phyloP scores from a whole-genome alignment of 23 red algal genomes.

The Gracilaria domingensis region DNA sequence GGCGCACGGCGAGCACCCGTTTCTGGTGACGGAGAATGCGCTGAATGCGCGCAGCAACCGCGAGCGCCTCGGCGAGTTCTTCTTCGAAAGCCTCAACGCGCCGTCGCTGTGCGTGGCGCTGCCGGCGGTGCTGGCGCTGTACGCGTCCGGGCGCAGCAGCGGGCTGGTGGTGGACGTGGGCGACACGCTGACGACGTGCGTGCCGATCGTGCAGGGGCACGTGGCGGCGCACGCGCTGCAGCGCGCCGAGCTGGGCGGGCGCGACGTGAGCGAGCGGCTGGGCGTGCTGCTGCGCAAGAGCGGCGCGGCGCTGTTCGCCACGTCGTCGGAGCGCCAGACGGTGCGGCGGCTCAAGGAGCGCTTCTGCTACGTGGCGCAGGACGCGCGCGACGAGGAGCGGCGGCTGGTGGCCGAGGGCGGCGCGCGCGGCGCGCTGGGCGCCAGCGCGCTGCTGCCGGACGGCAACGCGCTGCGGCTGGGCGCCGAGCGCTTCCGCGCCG shows the following conservation, averaged over 20 bases:
- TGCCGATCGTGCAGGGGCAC: slow-evolving; percentile 54
- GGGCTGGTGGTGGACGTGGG: slow-evolving; percentile 74
- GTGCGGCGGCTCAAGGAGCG: slow-evolving; percentile 63
- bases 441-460: slow-evolving; percentile 37
- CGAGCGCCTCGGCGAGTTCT: slow-evolving; percentile 58
- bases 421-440: neutral
- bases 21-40: slow-evolving; percentile 71
- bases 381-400: slow-evolving; percentile 49
- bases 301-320: slow-evolving; percentile 37
- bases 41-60: slow-evolving; percentile 57
- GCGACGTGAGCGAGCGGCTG: slow-evolving; percentile 71
- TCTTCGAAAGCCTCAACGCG: slow-evolving; percentile 63
- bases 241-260: slow-evolving; percentile 58
- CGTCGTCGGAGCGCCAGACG: slow-evolving; percentile 50
- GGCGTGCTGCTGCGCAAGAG: slow-evolving; percentile 54
- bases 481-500: slow-evolving; percentile 72
- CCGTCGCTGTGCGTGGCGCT: slow-evolving; percentile 63
- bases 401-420: neutral
- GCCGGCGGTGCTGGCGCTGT: slow-evolving; percentile 67
- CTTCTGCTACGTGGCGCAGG: slow-evolving; percentile 45
- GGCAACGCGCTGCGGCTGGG: slow-evolving; percentile 51
- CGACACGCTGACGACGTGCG: slow-evolving; percentile 44
- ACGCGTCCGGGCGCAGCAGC: slow-evolving; percentile 56
- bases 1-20: slow-evolving; percentile 64
- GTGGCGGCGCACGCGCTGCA: slow-evolving; percentile 37